phyloP scores from a whole-genome alignment of 495 filamentous ascomycete genomes.

The Penicillium herquei region DNA sequence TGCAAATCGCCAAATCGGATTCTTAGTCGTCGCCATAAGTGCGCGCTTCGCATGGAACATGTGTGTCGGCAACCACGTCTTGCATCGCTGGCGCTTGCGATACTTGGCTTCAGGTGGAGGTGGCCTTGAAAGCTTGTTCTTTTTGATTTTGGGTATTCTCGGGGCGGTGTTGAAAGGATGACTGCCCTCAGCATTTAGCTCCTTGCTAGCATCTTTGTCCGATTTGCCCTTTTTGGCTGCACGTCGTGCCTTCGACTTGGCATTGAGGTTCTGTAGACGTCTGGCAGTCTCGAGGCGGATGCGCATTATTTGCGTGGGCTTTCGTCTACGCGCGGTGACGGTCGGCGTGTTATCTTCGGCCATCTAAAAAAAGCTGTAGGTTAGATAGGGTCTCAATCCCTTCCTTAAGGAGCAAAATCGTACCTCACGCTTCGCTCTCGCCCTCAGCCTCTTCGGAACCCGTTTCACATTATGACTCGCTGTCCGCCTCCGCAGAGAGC shows the following conservation, averaged over 20 bases:
- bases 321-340: slow-evolving; percentile 66
- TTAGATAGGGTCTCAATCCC: not conserved
- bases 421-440: slow-evolving; percentile 70
- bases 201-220: slow-evolving; percentile 31
- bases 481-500: slow-evolving; percentile 77
- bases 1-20: slow-evolving; percentile 86
- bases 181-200: slow-evolving; percentile 31
- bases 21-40: slow-evolving; percentile 72
- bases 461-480: slow-evolving; percentile 93
- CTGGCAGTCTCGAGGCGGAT: slow-evolving; percentile 82
- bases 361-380: slow-evolving; percentile 48
- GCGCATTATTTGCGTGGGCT: slow-evolving; percentile 66
- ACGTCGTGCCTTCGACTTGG: slow-evolving; percentile 50
- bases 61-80: slow-evolving; percentile 95
- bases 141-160: slow-evolving; percentile 66
- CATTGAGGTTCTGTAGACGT: slow-evolving; percentile 62
- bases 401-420: not conserved
- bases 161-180: slow-evolving; percentile 43
- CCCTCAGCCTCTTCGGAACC: slow-evolving; percentile 76
- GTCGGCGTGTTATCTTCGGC: slow-evolving; percentile 89
- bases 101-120: slow-evolving; percentile 67
- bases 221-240: slow-evolving; percentile 30
- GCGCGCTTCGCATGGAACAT: slow-evolving; percentile 92
- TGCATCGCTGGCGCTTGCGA: slow-evolving; percentile 80
- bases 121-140: slow-evolving; percentile 65